phyloP scores from a whole-genome alignment of 345 rosid species.

The Camelina laxa region DNA sequence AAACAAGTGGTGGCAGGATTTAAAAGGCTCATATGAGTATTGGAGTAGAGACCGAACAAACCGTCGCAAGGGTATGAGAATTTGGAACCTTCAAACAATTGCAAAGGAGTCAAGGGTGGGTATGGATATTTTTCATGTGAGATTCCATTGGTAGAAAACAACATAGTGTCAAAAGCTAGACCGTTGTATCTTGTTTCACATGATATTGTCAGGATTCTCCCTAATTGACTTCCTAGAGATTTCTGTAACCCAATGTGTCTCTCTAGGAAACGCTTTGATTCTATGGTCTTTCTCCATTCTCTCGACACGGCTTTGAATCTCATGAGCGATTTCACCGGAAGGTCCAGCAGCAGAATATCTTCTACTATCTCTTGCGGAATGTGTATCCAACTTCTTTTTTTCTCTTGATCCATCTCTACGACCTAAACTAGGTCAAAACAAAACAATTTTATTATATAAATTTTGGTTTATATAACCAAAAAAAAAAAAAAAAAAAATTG shows the following conservation, averaged over 20 bases:
- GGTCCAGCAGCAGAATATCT: background rate
- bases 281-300: constrained; percentile 2
- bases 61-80: background rate
- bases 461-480: too few species aligned
- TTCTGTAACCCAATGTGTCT: background rate
- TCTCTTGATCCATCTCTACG: too few species aligned
- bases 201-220: background rate
- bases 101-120: background rate
- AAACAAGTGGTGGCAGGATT: background rate
- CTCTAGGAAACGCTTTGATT: background rate
- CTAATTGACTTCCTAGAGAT: background rate
- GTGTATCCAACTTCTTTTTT: too few species aligned
- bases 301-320: background rate
- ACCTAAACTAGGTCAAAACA: too few species aligned
- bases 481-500: too few species aligned
- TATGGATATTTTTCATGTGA: background rate
- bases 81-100: background rate
- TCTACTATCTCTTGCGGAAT: constrained; percentile 2
- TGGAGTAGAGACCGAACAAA: background rate
- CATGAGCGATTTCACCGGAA: background rate
- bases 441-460: too few species aligned
- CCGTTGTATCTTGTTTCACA: background rate
- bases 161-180: background rate
- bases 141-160: background rate
- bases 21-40: background rate